Evolutionary conservation across 1,139 yeast species (phyloP), one percentile per base, ranked within the genome.

Genomic region (Suhomyces ambrosiae): DNA sequence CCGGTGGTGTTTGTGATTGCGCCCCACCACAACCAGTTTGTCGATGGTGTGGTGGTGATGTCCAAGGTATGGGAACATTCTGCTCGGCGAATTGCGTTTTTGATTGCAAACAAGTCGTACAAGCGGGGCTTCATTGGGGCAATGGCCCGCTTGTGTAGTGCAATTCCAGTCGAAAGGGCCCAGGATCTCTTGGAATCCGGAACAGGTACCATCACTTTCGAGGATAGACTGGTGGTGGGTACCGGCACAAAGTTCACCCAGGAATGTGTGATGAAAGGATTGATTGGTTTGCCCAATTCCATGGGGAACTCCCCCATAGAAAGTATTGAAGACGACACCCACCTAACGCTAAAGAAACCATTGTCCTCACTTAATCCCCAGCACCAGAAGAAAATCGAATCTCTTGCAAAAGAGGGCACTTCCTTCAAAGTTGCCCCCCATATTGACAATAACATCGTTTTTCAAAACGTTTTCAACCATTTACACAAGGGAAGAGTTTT

Each of bases 111-210:
- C 14, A 40, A 47, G 18, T 47, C 50, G 5, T 49, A 47, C 37
- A 23, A 47, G 11, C 29, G 45, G 17, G 35, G 37, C 3, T 33
- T 47, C 33, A 71, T 84, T 40, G 87, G 88, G 2, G 55, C 72
- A 2, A 64, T 79, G 41, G 80, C 88, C 7, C 63, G 68, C 39
- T 60, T 80, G 48, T 73, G 82, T 2, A 74, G 80, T 32, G 79
- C 86, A 2, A 82, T 83, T 27, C 88, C 89, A 0, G 90, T 84
- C 12, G 84, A 82, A 40, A 63, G 90, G 50, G 82, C 87, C 2
- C 90, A 83, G 57, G 92, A 84, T 55, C 60, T 79, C 37, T 58
- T 84, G 44, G 64, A 61, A 30, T 47, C 58, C 5, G 78, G 68
- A 4, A 52, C 55, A 2, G 85, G 87, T 3, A 66, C 61, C 15